A percentile compares a stretch with the other conserved stretches of the same genome.
Conservation (phyloP, 2,329 filamentous ascomycete species). For the Venturia effusa region DNA sequence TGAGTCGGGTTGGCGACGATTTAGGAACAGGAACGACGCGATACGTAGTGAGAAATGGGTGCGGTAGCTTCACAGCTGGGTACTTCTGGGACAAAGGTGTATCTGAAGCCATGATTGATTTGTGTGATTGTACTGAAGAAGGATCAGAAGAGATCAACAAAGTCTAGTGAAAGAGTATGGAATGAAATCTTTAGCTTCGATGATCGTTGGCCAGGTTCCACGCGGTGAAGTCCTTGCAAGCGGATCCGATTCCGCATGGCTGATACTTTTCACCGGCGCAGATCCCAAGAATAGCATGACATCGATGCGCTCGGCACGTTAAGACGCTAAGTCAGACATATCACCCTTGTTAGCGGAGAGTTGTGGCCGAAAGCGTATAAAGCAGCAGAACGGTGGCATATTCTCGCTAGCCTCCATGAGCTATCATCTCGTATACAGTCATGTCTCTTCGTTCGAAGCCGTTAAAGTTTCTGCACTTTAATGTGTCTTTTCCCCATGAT, state of each 20-base stretch:
- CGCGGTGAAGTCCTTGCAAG: neutral
- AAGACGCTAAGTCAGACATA: neutral
- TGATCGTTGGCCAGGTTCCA: neutral
- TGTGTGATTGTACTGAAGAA: neutral
- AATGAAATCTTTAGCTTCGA: neutral
- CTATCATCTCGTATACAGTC: neutral
- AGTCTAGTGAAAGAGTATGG: neutral
- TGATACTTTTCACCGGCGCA: neutral
- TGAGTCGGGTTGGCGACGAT: slow-evolving; percentile 19
- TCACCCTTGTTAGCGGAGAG: neutral
- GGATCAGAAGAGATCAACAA: neutral
- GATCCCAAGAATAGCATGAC: neutral
- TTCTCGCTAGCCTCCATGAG: neutral
- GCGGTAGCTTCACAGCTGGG: slow-evolving; percentile 34
- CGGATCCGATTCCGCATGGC: neutral
- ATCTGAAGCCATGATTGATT: neutral
- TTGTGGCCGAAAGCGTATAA: neutral
- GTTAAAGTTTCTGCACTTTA: neutral
- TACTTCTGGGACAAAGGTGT: slow-evolving; percentile 15
- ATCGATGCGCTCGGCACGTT: neutral
- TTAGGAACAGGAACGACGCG: slow-evolving; percentile 23
- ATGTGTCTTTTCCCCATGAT: slow-evolving; percentile 8
- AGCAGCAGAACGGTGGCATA: neutral
- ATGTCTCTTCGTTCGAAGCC: slow-evolving; percentile 6
- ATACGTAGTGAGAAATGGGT: slow-evolving; percentile 36